Percentiles rank a stretch among this genome's conserved stretches.
These are phyloP conservation scores for Nigrospora sphaerica DNA, from an alignment of 2,329 filamentous ascomycete species.

Conservation along the genomic window DNA sequence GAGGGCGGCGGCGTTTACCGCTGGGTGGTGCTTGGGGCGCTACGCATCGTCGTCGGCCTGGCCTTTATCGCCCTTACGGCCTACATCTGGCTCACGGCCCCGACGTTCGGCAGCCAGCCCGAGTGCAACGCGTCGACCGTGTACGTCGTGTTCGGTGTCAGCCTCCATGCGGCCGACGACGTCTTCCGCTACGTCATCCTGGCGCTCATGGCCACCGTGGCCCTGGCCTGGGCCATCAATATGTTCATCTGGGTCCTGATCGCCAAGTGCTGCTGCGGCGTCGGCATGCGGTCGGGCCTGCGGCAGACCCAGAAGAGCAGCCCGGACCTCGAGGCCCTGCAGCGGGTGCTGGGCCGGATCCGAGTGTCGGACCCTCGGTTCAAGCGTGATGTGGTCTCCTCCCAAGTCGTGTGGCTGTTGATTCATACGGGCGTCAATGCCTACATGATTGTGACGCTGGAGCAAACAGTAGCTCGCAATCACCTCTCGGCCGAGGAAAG, in stretches of 20 bases:
- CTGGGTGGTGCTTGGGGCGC: background rate
- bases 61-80: slow-evolving; percentile 8
- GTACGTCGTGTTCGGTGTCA: slow-evolving; percentile 11
- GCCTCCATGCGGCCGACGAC: slow-evolving; percentile 2
- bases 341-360: background rate
- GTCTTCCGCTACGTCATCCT: slow-evolving; percentile 2
- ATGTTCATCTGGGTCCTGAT: slow-evolving; percentile 1
- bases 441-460: slow-evolving; percentile 3
- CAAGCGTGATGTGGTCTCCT: background rate
- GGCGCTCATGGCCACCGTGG: slow-evolving; percentile 1
- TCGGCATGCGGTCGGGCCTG: background rate
- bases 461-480: slow-evolving; percentile 1
- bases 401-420: background rate
- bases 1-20: background rate
- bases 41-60: slow-evolving; percentile 1
- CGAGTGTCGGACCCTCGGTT: background rate
- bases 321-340: background rate
- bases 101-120: slow-evolving; percentile 8
- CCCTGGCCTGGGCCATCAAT: background rate
- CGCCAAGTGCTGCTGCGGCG: slow-evolving; percentile 1
- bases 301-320: background rate
- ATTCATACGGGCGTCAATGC: slow-evolving; percentile 1
- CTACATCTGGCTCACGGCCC: slow-evolving; percentile 9
- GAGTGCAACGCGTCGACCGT: slow-evolving; percentile 9
- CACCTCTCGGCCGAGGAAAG: background rate